Base-by-base conservation (phyloP, 2,329 filamentous ascomycete genomes). In the Laburnicola sp. region DNA sequence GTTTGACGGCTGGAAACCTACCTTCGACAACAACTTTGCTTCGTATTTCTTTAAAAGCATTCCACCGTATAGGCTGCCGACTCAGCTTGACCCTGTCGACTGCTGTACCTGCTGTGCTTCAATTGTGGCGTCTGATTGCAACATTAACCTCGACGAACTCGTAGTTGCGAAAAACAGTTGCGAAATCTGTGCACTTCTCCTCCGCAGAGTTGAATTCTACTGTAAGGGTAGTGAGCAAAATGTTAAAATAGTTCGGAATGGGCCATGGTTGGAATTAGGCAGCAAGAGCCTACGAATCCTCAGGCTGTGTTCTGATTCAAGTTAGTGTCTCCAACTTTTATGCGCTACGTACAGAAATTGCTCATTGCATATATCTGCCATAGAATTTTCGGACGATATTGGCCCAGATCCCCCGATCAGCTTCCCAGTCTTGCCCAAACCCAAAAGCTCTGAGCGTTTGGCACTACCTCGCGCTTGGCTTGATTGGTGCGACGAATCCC, bases 21-120 rank as follows among this genome's bases (percentile, higher is more conserved):
- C 46, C 38, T 53, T 50, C 28, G 50, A 50, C 45, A 49, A 53
- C 31, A 26, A 47, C 32, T 56, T 56, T 38, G 53, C 53, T 11
- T 32, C 21, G 34, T 22, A 35, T 21, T 53, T 56, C 30, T 45
- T 34, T 31, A 8, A 38, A n/a, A 31, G 28, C 41, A 46, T 55
- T 21, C 45, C 48, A 1, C 22, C 36, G 26, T 23, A 40, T 37
- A 32, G 28, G 41, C 45, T 52, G 47, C 2, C 39, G 27, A 45
- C 30, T 36, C 16, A 48, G 6, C 27, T 32, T 52, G 34, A 2
- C 37, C 4, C 53, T 25, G 37, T 50, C 22, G 22, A 45, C 8
- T 45, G 34, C 23, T 53, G 53, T 41, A 23, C 31, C 16, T 56
- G 45, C 42, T 56, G 53, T 32, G 41, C 23, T 40, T 52, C 27